Evolutionary conservation across 805 yeast species (phyloP).

Genomic region (Candida awuae): DNA sequence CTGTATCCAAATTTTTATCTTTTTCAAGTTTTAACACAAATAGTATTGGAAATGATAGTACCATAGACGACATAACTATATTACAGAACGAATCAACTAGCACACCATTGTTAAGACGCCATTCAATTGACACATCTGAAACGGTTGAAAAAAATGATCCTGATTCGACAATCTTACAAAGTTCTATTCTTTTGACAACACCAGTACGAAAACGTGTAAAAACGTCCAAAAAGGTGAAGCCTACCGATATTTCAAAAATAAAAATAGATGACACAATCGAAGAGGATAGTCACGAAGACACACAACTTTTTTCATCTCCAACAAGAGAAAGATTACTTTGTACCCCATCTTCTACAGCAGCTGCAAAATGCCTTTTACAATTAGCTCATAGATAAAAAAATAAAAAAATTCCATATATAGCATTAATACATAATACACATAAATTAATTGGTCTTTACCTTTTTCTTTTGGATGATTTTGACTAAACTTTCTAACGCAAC

Average conservation of each 20-base stretch:
- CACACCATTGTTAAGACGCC: conserved; percentile 8
- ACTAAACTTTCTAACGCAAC: conserved; percentile 68
- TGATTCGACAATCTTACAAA: conserved; percentile 15
- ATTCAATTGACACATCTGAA: conserved; percentile 6
- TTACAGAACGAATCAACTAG: conserved; percentile 6
- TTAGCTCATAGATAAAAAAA: conserved; percentile 30
- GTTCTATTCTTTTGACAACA: conserved; percentile 8
- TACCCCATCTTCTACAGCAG: conserved; percentile 42
- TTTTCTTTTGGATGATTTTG: conserved; percentile 26
- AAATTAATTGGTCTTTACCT: background rate
- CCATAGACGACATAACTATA: conserved; percentile 6
- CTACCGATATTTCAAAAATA: background rate
- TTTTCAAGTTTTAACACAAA: background rate
- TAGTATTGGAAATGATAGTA: background rate
- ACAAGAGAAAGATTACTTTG: conserved; percentile 28
- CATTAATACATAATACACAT: background rate
- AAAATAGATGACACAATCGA: background rate
- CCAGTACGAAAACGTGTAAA: conserved; percentile 5
- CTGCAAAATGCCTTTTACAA: conserved; percentile 38
- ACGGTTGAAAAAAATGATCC: conserved; percentile 10
- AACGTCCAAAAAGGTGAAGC: background rate
- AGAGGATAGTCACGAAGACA: background rate
- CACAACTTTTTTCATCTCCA: conserved; percentile 30
- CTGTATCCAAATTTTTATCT: conserved; percentile 18
- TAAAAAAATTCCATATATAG: background rate